phyloP scores from a whole-genome alignment of 192 early-diverging fungal species.

The Anaeromyces robustus region DNA sequence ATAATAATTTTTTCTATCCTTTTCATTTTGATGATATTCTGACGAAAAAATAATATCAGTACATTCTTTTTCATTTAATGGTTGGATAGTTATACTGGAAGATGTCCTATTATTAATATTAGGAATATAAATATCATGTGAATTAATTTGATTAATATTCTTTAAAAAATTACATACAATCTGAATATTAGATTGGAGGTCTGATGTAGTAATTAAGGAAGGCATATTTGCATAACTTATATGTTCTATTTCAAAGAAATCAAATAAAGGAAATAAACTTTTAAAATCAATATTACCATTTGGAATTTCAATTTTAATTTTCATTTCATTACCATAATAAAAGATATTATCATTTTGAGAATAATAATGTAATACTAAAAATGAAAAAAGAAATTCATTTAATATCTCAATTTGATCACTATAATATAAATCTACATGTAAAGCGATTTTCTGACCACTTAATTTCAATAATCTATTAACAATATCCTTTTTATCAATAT shows the following conservation, averaged over 20 bases:
- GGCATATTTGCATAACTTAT: not conserved
- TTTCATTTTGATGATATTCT: too few species aligned
- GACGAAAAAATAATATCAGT: not conserved
- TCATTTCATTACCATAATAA: not conserved
- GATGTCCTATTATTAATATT: not conserved
- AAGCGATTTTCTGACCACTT: not conserved
- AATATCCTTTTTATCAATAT: not conserved
- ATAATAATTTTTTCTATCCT: not conserved
- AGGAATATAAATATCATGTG: not conserved
- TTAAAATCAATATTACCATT: not conserved
- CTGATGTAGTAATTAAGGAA: not conserved
- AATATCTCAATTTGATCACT: not conserved
- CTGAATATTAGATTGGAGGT: not conserved
- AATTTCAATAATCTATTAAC: not conserved
- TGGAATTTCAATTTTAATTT: not conserved
- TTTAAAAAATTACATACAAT: not conserved
- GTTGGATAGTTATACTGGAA: not conserved
- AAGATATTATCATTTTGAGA: not conserved
- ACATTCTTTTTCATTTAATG: not conserved
- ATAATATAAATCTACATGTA: not conserved
- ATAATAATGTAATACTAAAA: not conserved
- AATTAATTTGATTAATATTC: not conserved
- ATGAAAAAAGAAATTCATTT: not conserved
- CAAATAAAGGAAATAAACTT: not conserved
- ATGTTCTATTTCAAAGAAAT: not conserved